These are phyloP conservation scores for Elongisporangium prolatum DNA, from an alignment of 352 stramenopile genomes.

Conservation along the genomic window DNA sequence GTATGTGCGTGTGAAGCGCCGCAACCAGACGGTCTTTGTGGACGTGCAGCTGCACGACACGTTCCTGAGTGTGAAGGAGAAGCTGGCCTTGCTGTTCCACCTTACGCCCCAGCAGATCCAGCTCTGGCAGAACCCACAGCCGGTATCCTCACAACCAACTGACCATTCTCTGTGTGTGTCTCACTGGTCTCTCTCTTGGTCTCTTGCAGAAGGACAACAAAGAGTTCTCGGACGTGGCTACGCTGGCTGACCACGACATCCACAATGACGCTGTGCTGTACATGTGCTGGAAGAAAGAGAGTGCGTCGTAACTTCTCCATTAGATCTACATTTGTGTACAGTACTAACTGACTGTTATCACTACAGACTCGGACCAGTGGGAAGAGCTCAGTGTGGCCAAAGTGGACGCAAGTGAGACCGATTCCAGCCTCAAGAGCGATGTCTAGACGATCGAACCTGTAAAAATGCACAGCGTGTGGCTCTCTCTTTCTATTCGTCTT, in stretches of 20 bases:
- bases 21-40: constrained; percentile 85
- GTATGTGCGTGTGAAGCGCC: constrained; percentile 88
- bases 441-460: background rate
- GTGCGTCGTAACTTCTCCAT: too few species aligned
- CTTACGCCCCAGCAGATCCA: constrained; percentile 52
- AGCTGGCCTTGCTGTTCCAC: constrained; percentile 64
- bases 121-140: constrained; percentile 64
- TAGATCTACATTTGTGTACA: too few species aligned
- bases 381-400: constrained; percentile 74
- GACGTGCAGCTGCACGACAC: constrained; percentile 74
- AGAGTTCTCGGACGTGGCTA: constrained; percentile 73
- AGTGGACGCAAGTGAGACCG: constrained; percentile 34
- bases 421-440: background rate
- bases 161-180: too few species aligned
- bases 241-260: constrained; percentile 77
- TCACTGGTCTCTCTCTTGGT: background rate
- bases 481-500: background rate
- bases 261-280: constrained; percentile 82
- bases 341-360: too few species aligned
- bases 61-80: constrained; percentile 82
- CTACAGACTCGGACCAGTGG: constrained; percentile 70
- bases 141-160: too few species aligned
- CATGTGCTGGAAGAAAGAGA: constrained; percentile 88
- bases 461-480: too few species aligned
- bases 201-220: constrained; percentile 52